These are phyloP conservation scores for Ascochyta pisi DNA, from an alignment of 2,329 filamentous ascomycete genomes.

Conservation along the genomic window DNA sequence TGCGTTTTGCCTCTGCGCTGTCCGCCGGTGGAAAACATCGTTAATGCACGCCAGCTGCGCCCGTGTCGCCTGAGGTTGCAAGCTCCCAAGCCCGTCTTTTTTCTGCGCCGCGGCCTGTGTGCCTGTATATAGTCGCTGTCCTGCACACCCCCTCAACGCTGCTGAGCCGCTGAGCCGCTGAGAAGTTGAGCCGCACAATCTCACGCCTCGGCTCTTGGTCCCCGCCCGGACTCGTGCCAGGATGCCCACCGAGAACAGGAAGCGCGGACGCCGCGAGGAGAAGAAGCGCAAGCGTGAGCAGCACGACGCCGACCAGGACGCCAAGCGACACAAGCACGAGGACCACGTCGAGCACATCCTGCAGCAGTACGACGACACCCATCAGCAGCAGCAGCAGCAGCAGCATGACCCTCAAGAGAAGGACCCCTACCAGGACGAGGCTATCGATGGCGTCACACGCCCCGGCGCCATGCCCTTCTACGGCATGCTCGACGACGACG, in stretches of 20 bases:
- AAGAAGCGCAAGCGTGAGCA: constrained; percentile 60
- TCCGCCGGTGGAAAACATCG: constrained; percentile 12
- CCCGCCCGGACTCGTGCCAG: constrained; percentile 15
- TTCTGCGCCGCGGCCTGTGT: not conserved
- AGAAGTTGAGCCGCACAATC: not conserved
- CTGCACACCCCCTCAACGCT: not conserved
- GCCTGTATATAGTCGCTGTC: constrained; percentile 4
- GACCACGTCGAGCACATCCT: constrained; percentile 18
- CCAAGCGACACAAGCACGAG: constrained; percentile 46
- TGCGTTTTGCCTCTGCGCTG: constrained; percentile 16
- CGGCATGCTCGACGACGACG: constrained; percentile 87
- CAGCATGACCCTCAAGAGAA: constrained; percentile 17
- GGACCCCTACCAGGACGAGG: constrained; percentile 30
- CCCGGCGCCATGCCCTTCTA: constrained; percentile 78
- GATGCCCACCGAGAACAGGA: constrained; percentile 68
- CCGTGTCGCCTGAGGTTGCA: constrained; percentile 6
- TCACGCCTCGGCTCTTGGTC: constrained; percentile 22
- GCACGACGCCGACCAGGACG: constrained; percentile 43
- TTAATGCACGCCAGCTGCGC: constrained; percentile 13
- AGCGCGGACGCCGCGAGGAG: constrained; percentile 63
- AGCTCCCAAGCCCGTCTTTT: not conserved
- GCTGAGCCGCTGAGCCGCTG: constrained; percentile 21
- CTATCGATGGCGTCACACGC: constrained; percentile 40
- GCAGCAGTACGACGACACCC: constrained; percentile 23
- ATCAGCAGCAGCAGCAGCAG: not conserved